These are phyloP conservation scores for Cubamyces sp. DNA, from an alignment of 768 basidiomycete species.

Conservation along the genomic window DNA sequence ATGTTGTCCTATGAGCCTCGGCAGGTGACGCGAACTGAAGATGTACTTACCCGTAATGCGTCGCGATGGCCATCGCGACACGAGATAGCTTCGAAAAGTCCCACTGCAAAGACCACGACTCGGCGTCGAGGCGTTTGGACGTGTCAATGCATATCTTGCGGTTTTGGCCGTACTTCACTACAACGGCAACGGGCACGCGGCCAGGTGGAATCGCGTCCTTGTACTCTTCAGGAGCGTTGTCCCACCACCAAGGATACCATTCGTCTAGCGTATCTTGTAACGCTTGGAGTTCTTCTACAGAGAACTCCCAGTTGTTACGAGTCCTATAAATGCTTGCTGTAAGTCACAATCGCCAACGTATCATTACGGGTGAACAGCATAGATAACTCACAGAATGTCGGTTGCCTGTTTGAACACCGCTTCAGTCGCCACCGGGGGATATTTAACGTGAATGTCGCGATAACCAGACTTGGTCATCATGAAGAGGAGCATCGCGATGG, in stretches of 20 bases:
- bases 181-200: neutral
- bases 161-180: conserved; percentile 1
- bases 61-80: conserved; percentile 1
- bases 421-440: too few species aligned
- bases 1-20: too few species aligned
- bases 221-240: neutral
- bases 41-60: neutral
- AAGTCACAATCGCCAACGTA: too few species aligned
- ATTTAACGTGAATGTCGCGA: too few species aligned
- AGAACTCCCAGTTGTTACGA: neutral
- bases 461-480: neutral
- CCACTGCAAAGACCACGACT: neutral
- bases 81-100: conserved; percentile 1
- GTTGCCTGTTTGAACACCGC: too few species aligned
- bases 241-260: neutral
- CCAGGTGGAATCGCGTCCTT: neutral
- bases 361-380: too few species aligned
- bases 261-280: neutral
- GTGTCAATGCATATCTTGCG: neutral
- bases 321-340: neutral
- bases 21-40: neutral
- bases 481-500: neutral
- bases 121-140: neutral
- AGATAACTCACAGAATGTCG: neutral
- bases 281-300: neutral